phyloP scores from a whole-genome alignment of 306 rosid species.

The Castanea crenata region DNA sequence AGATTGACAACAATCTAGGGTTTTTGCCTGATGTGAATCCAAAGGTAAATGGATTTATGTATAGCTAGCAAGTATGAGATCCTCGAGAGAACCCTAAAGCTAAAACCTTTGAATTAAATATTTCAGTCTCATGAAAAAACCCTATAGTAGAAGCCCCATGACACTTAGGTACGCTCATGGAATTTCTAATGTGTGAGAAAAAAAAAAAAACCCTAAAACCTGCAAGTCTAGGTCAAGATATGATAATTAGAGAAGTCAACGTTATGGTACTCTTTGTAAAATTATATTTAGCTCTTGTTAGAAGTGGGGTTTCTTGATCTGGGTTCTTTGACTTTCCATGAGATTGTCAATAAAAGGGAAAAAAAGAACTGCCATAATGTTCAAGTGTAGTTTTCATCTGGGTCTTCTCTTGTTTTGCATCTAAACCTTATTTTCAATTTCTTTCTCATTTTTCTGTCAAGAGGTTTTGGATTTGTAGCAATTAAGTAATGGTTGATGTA shows the following conservation, averaged over 20 bases:
- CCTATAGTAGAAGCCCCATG: neutral
- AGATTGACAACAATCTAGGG: neutral
- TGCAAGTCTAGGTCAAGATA: neutral
- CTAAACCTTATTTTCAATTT: neutral
- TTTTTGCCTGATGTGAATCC: neutral
- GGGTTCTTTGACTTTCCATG: neutral
- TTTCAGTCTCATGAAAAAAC: neutral
- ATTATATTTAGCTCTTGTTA: neutral
- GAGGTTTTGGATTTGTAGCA: neutral
- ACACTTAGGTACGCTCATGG: neutral
- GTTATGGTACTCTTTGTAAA: too few species aligned
- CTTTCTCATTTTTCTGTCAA: neutral
- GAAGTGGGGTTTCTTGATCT: neutral
- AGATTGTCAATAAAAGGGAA: too few species aligned
- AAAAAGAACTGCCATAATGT: neutral
- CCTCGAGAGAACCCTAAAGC: neutral
- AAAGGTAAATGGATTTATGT: slow-evolving; percentile 17
- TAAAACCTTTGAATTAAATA: neutral
- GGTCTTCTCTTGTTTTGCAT: neutral
- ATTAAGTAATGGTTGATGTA: neutral
- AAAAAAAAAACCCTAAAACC: neutral
- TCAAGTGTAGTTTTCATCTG: neutral
- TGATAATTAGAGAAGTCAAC: neutral
- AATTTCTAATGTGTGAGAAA: neutral
- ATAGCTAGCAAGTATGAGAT: neutral